These are phyloP conservation scores for Dactylonectria macrodidyma DNA, from an alignment of 2,329 filamentous ascomycete species.

Conservation along the genomic window DNA sequence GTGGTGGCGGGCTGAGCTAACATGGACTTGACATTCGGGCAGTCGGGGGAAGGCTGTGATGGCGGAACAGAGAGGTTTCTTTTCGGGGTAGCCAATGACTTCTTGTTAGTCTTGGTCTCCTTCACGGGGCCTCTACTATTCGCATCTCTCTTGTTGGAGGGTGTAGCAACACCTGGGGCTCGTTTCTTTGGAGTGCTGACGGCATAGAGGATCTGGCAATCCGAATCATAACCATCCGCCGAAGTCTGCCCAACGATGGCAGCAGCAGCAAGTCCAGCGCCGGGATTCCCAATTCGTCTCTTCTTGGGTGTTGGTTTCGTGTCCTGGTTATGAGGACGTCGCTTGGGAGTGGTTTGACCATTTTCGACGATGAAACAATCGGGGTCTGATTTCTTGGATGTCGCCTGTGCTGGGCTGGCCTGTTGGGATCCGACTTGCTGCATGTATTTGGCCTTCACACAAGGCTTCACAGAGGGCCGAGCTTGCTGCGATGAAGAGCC, in stretches of 20 bases:
- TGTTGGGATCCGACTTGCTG: not conserved
- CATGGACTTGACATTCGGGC: not conserved
- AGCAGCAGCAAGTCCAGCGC: not conserved
- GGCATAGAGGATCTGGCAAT: slow-evolving; percentile 27
- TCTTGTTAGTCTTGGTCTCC: not conserved
- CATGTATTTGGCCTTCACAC: slow-evolving; percentile 5
- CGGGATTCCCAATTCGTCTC: slow-evolving; percentile 22
- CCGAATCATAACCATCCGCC: slow-evolving; percentile 5
- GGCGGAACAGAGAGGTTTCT: not conserved
- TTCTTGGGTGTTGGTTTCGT: slow-evolving; percentile 32
- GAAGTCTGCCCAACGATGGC: not conserved
- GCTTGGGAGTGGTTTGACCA: slow-evolving; percentile 30
- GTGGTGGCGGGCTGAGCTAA: not conserved
- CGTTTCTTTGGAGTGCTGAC: slow-evolving; percentile 18
- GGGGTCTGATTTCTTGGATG: slow-evolving; percentile 21
- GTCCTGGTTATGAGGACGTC: slow-evolving; percentile 3
- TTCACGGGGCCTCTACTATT: slow-evolving; percentile 20
- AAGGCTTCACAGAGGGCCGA: slow-evolving; percentile 3
- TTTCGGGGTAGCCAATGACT: not conserved
- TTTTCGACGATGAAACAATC: slow-evolving; percentile 42
- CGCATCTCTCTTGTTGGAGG: slow-evolving; percentile 15
- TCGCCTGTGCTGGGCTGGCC: not conserved
- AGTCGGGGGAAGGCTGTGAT: not conserved
- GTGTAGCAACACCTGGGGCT: not conserved
- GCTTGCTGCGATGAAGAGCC: not conserved